Evolutionary conservation across 805 yeast species (phyloP), one percentile per base, ranked within the genome.

Genomic region (Phaffomyces antillensis): DNA sequence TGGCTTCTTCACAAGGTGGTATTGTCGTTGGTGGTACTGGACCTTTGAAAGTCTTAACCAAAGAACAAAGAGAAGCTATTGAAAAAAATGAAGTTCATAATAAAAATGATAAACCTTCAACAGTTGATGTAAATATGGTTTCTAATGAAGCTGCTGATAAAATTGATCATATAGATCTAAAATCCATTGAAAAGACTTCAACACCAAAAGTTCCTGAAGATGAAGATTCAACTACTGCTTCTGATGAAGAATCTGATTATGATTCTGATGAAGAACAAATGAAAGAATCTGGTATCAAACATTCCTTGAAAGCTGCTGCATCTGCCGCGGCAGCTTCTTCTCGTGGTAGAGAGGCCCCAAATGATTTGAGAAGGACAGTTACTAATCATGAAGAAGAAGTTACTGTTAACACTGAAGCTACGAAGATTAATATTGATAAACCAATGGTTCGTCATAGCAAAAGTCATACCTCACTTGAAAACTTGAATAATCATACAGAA

Each of bases 21-120:
- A 72, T 84, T 30, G 89, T 85, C 3, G 90, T 83, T 36, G 93
- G 91, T 37, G 91, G 90, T 2, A 71, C 86, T 3, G 88, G 87
- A 1, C 81, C 81, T 43, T 64, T 82, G 43, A 77, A 76, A 41
- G 60, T 76, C 38, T 50, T 73, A 17, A 24, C 54, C 8, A 39
- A 48, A 46, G 60, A 54, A 10, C 65, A 61, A 11, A 50, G 49
- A 24, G 40, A 45, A 41, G 36, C 37, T 5, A 25, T 28, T 20
- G 47, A 44, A 24, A 33, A 28, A 9, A 42, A 38, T 3, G 52
- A 50, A 4, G 39, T 46, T 24, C 41, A 34, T 15, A 23, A 33
- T 26, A 39, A 15, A 7, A 32, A 6, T 18, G 20, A 25, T 32
- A 15, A 18, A 7, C 16, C 32, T 17, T 9, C 13, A 16, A 26